Base-by-base conservation (phyloP, 164 flowering plant species). In the Annona cherimola region DNA sequence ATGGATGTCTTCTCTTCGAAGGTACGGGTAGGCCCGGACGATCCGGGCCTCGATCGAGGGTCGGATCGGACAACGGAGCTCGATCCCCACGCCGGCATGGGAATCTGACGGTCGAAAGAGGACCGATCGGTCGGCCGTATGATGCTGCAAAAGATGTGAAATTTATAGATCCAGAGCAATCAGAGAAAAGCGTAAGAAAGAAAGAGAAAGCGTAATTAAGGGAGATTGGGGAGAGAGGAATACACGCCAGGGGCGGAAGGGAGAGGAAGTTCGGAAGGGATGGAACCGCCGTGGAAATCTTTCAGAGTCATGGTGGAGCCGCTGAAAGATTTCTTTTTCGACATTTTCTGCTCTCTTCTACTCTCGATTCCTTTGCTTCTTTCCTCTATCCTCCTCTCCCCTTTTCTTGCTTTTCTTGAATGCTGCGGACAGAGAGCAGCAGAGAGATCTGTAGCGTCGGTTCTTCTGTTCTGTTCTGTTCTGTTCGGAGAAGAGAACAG, bases 201-300 rank as follows among this genome's bases (percentile, higher is more conserved):
- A 18, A 63, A 44, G 45, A 45, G 44, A n/a, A 14, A 63, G 39
- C 12, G 20, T 2, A 45, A 63, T 3, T 0, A 54, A 71, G 54
- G 43, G 66, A 46, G 8, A 54, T 1, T 18, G 45, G 66, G 20
- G 14, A 45, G 54, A 62, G 20, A 63, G n/a, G 20, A 42, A 54
- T 82, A 94, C 99, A 86, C 85, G 77, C 99, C 99, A 55, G 99
- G 99, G 69, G 95, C 99, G 61, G 99, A 92, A 68, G 97, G 99
- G 46, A 94, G 89, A 75, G 89, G 91, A 50, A 92, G 92, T 85
- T 94, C 97, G 63, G 99, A 84, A 59, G 97, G 99, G 73, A 96
- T 96, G 61, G 91, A 88, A 60, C 98, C 98, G 76, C 99, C 99
- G 76, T 96, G 99, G 70, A 96, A 96, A 79, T 96, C 99, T 77